Percentiles rank a stretch among this genome's conserved stretches.
These are phyloP conservation scores for Metarhizium humberi DNA, from an alignment of 2,329 filamentous ascomycete species.

Conservation along the genomic window DNA sequence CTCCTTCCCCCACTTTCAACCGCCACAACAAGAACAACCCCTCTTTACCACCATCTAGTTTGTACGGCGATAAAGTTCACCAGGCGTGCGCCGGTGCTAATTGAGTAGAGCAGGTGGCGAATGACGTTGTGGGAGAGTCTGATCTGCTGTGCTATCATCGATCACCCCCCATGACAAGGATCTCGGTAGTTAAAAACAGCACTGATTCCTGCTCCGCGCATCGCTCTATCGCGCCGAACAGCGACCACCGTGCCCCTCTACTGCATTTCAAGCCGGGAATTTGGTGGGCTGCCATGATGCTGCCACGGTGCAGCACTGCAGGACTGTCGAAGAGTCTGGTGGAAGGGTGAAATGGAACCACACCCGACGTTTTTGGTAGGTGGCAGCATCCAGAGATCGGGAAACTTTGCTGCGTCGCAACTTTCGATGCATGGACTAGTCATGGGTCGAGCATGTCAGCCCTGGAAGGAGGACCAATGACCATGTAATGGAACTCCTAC, in stretches of 20 bases:
- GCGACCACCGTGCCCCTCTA: no score
- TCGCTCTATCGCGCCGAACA: no score
- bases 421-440: background rate
- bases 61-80: background rate
- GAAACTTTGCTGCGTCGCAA: background rate
- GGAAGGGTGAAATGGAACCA: no score
- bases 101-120: slow-evolving; percentile 1
- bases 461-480: background rate
- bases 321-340: no score
- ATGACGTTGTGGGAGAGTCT: slow-evolving; percentile 2
- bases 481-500: background rate
- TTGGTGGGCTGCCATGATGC: no score
- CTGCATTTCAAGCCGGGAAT: no score
- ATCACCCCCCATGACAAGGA: background rate
- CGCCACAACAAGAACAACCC: background rate
- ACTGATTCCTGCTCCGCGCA: no score
- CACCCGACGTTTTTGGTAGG: no score
- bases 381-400: background rate
- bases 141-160: background rate
- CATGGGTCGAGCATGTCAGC: background rate
- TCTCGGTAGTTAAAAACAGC: background rate
- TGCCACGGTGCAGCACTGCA: no score
- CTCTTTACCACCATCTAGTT: background rate
- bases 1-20: background rate
- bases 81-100: background rate